Percentiles rank a stretch among this genome's conserved stretches.
Conservation (phyloP, 2,329 filamentous ascomycete species). For the Zarea fungicola region DNA sequence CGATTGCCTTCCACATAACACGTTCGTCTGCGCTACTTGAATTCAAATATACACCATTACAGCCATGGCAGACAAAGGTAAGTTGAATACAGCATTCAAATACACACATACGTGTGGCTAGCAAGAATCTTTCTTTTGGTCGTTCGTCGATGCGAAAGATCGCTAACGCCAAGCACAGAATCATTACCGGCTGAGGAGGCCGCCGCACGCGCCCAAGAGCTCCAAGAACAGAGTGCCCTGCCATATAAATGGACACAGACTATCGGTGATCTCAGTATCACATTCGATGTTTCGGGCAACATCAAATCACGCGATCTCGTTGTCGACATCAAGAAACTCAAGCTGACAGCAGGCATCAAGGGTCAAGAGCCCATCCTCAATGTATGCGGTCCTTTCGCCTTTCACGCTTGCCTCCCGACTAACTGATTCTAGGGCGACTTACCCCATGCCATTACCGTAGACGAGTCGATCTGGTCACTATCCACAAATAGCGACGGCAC, state of each 20-base stretch:
- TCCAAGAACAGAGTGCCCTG: slow-evolving; percentile 77
- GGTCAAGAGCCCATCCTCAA: slow-evolving; percentile 80
- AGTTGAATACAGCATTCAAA: slow-evolving; percentile 3
- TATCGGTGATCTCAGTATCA: slow-evolving; percentile 81
- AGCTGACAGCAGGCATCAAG: slow-evolving; percentile 76
- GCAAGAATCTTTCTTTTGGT: no score
- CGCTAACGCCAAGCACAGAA: slow-evolving; percentile 33
- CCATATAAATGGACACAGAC: slow-evolving; percentile 98
- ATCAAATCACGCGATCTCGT: slow-evolving; percentile 79
- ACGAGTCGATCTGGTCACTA: slow-evolving; percentile 95
- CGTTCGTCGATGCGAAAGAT: no score
- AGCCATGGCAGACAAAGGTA: slow-evolving; percentile 39
- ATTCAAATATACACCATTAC: not conserved
- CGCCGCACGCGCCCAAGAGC: slow-evolving; percentile 63
- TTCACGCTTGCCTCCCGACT: not conserved
- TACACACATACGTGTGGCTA: no score
- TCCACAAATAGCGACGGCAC: slow-evolving; percentile 64
- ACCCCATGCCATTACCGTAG: slow-evolving; percentile 69
- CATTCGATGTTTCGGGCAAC: slow-evolving; percentile 71
- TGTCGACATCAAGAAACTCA: slow-evolving; percentile 74
- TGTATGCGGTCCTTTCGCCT: slow-evolving; percentile 44
- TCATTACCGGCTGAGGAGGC: slow-evolving; percentile 51
- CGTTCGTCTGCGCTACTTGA: not conserved
- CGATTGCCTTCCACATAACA: slow-evolving; percentile 10
- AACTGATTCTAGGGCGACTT: slow-evolving; percentile 67